A percentile compares a stretch with the other conserved stretches of the same genome.
Evolutionary conservation across 331 rosid genomes (phyloP).

Genomic region (Cucumis variabilis): DNA sequence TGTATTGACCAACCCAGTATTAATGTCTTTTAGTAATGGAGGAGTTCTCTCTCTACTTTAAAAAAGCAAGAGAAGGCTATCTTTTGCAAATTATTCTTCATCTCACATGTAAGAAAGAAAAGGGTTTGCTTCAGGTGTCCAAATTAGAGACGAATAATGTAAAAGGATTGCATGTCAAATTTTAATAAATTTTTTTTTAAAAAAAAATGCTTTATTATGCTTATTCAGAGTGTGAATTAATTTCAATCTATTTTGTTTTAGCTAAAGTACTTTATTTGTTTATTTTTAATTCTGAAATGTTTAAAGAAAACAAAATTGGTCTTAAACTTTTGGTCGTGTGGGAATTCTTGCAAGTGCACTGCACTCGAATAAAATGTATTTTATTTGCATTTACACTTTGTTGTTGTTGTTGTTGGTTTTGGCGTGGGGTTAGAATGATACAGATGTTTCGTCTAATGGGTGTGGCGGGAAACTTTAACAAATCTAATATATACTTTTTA

Average conservation of each 20-base stretch:
- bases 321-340: background rate
- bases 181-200: background rate
- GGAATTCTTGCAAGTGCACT: background rate
- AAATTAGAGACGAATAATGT: background rate
- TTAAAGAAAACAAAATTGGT: background rate
- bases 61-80: background rate
- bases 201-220: background rate
- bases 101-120: constrained; percentile 12
- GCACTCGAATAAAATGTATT: background rate
- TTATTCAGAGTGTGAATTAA: background rate
- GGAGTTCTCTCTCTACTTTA: background rate
- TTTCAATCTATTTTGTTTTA: background rate
- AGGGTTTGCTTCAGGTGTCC: background rate
- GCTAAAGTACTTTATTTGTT: constrained; percentile 3
- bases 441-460: background rate
- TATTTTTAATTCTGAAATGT: background rate
- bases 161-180: background rate
- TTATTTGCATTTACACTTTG: too few relatives aligned
- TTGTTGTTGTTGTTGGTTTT: background rate
- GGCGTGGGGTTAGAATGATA: constrained; percentile 14
- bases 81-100: background rate
- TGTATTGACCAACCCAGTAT: too few relatives aligned
- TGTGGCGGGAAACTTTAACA: background rate
- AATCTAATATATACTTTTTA: background rate
- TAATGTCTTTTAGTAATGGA: too few relatives aligned